phyloP scores from a whole-genome alignment of 805 yeast species.

The Yamadazyma nakazawae region DNA sequence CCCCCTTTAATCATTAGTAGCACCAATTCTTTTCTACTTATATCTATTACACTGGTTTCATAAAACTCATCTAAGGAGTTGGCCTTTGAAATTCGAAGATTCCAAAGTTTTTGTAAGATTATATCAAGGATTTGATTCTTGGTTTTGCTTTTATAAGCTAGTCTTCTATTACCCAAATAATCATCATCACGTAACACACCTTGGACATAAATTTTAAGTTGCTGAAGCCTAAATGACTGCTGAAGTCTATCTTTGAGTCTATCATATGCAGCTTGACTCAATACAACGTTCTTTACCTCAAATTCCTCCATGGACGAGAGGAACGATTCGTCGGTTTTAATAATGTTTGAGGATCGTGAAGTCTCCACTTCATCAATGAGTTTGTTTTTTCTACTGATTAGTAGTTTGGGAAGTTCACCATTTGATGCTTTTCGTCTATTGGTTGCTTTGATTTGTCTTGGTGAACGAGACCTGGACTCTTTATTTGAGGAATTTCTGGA shows the following conservation, averaged over 20 bases:
- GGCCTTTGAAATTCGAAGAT: constrained; percentile 13
- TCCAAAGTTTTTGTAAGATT: constrained; percentile 13
- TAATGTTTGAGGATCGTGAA: not conserved
- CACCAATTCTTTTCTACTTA: constrained; percentile 39
- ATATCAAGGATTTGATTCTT: constrained; percentile 8
- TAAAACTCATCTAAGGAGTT: constrained; percentile 26
- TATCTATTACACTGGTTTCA: constrained; percentile 27
- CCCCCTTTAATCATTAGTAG: constrained; percentile 40
- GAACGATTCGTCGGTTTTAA: not conserved
- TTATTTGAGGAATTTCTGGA: not conserved
- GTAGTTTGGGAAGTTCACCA: not conserved
- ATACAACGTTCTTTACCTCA: not conserved
- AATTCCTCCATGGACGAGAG: not conserved
- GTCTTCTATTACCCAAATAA: constrained; percentile 4
- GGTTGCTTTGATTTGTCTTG: not conserved
- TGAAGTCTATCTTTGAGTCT: not conserved
- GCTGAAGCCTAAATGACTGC: constrained; percentile 9
- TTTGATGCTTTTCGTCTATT: not conserved
- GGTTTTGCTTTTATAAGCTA: constrained; percentile 1
- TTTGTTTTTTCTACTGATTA: not conserved
- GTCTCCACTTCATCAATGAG: not conserved
- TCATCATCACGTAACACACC: not conserved
- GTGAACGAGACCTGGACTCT: not conserved
- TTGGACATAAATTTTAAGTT: constrained; percentile 9
- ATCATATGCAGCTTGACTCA: not conserved